phyloP scores from a whole-genome alignment of 306 rosid species.

The Prunus campanulata region DNA sequence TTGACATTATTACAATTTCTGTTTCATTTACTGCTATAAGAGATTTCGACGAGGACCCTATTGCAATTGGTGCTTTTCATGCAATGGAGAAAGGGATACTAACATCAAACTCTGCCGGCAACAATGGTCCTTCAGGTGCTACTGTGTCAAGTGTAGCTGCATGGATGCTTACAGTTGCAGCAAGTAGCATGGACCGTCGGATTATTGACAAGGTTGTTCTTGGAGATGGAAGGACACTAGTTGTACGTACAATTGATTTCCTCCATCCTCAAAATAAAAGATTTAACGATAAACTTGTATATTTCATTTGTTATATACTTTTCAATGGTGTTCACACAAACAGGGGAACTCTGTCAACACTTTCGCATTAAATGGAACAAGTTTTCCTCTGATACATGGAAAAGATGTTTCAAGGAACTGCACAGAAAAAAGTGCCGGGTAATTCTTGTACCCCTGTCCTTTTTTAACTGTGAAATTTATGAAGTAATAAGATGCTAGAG shows the following conservation, averaged over 20 bases:
- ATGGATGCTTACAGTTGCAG: conserved; percentile 38
- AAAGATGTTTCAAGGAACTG: conserved; percentile 8
- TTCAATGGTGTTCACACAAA: background rate
- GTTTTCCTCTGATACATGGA: conserved; percentile 3
- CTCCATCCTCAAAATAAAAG: background rate
- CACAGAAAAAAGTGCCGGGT: background rate
- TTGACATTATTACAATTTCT: conserved; percentile 39
- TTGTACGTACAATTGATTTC: background rate
- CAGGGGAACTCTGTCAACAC: conserved; percentile 6
- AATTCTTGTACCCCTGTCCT: background rate
- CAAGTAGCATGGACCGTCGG: conserved; percentile 29
- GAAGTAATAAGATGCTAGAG: background rate
- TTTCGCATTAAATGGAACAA: background rate
- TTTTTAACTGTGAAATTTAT: background rate
- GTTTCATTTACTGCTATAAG: rapidly evolving
- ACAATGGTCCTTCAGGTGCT: conserved; percentile 15
- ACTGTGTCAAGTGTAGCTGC: conserved; percentile 27
- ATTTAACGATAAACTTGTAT: background rate
- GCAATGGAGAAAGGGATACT: conserved; percentile 29
- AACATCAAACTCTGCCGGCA: conserved; percentile 39
- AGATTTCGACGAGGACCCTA: background rate
- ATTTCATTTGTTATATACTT: background rate
- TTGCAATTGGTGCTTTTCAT: too few relatives aligned
- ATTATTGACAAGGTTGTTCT: conserved; percentile 25
- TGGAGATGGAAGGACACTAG: conserved; percentile 22